Evolutionary conservation across 2,329 filamentous ascomycete species (phyloP).

Genomic region (Penicillium concentricum): DNA sequence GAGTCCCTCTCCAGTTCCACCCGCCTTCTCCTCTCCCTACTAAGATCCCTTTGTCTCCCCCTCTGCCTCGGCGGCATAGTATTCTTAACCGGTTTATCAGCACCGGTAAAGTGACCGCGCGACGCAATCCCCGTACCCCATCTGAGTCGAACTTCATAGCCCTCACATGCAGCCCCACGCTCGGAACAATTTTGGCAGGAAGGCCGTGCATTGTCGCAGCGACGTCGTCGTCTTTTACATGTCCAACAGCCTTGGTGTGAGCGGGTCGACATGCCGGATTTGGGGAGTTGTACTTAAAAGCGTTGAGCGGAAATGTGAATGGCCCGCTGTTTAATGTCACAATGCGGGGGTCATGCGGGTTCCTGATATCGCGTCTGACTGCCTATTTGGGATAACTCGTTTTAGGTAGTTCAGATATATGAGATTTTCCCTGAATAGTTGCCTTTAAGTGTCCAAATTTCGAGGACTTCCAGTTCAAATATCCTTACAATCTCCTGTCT

Average conservation of each 20-base stretch:
- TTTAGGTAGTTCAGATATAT: neutral
- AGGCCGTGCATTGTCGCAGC: conserved; percentile 30
- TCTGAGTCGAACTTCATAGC: conserved; percentile 32
- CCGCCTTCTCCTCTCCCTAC: conserved; percentile 14
- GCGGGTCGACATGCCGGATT: conserved; percentile 31
- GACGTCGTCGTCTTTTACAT: conserved; percentile 29
- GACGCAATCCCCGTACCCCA: conserved; percentile 35
- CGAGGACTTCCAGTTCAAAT: no score
- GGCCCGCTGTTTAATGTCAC: neutral
- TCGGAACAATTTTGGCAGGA: conserved; percentile 24
- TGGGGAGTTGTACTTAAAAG: neutral
- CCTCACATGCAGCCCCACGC: conserved; percentile 29
- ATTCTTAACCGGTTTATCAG: conserved; percentile 27
- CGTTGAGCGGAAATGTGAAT: neutral
- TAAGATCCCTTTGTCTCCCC: conserved; percentile 28
- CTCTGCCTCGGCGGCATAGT: conserved; percentile 24
- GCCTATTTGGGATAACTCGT: neutral
- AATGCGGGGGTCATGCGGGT: neutral
- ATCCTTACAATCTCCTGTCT: no score
- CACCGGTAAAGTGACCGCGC: conserved; percentile 32
- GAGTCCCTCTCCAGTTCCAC: neutral
- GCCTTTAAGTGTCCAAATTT: no score
- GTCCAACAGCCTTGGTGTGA: conserved; percentile 33
- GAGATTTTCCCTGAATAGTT: neutral
- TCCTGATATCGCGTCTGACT: neutral